Evolutionary conservation across 768 basidiomycete genomes (phyloP).

Genomic region (Calocybe indica): DNA sequence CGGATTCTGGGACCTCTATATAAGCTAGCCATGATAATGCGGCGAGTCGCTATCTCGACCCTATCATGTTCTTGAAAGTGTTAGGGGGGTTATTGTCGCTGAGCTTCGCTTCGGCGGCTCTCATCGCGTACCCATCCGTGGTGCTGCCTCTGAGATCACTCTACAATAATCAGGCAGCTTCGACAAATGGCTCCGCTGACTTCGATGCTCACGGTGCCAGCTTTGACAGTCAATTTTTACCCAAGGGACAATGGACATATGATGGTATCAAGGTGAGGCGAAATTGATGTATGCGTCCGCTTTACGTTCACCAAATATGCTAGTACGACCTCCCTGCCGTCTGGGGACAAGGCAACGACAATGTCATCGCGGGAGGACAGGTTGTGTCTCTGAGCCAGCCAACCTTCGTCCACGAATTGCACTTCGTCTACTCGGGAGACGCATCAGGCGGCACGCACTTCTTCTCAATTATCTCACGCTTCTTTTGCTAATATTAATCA

Average conservation of each 20-base stretch:
- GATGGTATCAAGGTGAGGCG: conserved; percentile 30
- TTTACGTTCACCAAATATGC: not conserved
- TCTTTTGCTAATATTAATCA: not conserved
- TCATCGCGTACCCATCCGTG: conserved; percentile 21
- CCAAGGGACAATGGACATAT: conserved; percentile 28
- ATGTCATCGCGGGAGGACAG: conserved; percentile 39
- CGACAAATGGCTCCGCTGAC: conserved; percentile 29
- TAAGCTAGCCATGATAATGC: too few species aligned
- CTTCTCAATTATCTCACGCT: not conserved
- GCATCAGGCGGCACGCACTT: conserved; percentile 22
- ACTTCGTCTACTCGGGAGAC: conserved; percentile 42
- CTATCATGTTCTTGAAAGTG: too few species aligned
- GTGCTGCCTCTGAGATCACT: conserved; percentile 21
- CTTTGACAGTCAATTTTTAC: conserved; percentile 34
- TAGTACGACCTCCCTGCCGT: conserved; percentile 36
- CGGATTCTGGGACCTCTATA: too few species aligned
- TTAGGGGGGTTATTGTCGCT: too few species aligned
- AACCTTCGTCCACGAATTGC: conserved; percentile 39
- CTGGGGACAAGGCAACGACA: conserved; percentile 38
- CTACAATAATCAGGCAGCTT: conserved; percentile 40
- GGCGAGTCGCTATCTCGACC: too few species aligned
- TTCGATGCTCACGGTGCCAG: conserved; percentile 35
- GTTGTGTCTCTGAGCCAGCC: conserved; percentile 23
- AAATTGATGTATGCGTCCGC: not conserved
- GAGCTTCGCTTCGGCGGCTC: too few species aligned